Evolutionary conservation across 2,329 filamentous ascomycete species (phyloP).

Genomic region (Colletotrichum neosansevieriae): DNA sequence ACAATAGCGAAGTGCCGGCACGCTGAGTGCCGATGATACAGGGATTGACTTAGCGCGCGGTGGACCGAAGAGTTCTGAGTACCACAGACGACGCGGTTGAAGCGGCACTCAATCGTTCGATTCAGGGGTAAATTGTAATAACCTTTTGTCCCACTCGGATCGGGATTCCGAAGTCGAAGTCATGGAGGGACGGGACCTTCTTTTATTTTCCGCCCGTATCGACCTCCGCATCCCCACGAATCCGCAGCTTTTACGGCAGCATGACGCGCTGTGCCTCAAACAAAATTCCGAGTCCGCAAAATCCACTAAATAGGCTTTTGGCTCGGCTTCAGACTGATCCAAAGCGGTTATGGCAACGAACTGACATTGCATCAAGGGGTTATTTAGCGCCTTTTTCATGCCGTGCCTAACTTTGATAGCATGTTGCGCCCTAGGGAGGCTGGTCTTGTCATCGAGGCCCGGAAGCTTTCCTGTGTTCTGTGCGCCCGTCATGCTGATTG

Average conservation of each 20-base stretch:
- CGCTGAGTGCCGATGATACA: no score
- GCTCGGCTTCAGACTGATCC: constrained; percentile 2
- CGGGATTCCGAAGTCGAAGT: background rate
- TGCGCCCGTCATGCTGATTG: background rate
- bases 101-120: background rate
- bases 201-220: constrained; percentile 5
- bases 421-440: background rate
- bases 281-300: background rate
- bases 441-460: constrained; percentile 7
- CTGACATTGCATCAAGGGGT: background rate
- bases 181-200: background rate
- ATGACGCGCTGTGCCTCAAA: background rate
- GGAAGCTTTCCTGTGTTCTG: background rate
- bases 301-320: constrained; percentile 23
- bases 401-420: background rate
- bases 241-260: background rate
- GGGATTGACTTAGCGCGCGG: no score
- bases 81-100: background rate
- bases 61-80: no score
- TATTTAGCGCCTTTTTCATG: background rate
- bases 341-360: background rate
- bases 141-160: background rate
- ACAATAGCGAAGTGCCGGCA: no score
- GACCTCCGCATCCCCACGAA: constrained; percentile 7
- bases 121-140: background rate